Base-by-base conservation (phyloP, 305 asterid genomes). In the Fraxinus sp. region DNA sequence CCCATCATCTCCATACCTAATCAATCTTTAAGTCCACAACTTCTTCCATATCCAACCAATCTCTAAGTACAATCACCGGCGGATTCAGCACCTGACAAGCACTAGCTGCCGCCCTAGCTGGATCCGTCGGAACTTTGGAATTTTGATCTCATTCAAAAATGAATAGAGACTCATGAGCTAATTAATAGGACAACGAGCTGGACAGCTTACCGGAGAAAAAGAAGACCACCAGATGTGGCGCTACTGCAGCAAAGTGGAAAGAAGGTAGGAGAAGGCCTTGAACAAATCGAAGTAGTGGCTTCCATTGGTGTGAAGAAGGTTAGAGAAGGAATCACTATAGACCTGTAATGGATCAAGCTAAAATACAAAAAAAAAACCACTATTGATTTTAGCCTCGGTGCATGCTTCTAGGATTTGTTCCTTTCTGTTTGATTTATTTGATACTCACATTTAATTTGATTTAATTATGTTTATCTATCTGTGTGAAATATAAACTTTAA, bases 281-380 rank as follows among this genome's bases (percentile, higher is more conserved):
- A 79, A 9, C 90, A 90, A 84, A 91, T 94, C 1, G 89, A 90
- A 82, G 78, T 87, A 11, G 94, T 78, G 85, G 97, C 94, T 33
- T 55, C 94, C 72, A 87, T 88, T 35, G 94, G 95, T 74, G 89
- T 88, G 18, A 90, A 89, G 85, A 93, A 91, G 86, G 90, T 91
- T 20, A 93, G 90, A 80, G 87, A 90, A 78, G 97, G 94, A 66
- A 90, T 92, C 5, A 59, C 86, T 4, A 81, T 85, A 0, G 94
- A 93, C 9, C 81, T 93, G 37, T 90, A 86, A n/a, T 93, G 97
- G 97, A 90, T 93, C 90, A 84, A 71, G 72, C 86, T 80, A 0
- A 88, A 88, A 85, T 88, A 57, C 76, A 78, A 84, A 7, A 28
- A 28, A 28, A 86, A 88, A 55, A 59, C 55, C 64, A 22, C 73